Percentiles rank a stretch among this genome's conserved stretches.
Evolutionary conservation across 345 rosid genomes (phyloP).

Genomic region (Salix udensis): DNA sequence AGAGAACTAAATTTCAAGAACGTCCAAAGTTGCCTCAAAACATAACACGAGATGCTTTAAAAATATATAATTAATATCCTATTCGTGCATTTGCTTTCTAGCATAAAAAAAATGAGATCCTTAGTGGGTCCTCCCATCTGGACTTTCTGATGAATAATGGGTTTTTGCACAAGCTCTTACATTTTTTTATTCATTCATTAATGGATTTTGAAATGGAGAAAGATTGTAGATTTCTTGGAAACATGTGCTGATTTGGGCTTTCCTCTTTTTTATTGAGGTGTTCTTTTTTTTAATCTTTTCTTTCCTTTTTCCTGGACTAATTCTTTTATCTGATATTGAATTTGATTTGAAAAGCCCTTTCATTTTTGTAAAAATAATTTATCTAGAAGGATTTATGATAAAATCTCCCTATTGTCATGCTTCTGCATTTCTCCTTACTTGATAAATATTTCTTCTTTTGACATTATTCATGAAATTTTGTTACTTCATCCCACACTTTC

Average conservation of each 20-base stretch:
- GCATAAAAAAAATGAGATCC: background rate
- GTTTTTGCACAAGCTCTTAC: background rate
- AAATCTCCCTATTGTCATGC: background rate
- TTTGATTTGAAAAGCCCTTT: background rate
- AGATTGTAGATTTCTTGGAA: background rate
- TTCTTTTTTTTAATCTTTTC: no score
- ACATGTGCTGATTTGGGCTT: background rate
- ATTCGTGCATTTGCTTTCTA: background rate
- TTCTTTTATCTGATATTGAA: background rate
- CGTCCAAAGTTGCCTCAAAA: background rate
- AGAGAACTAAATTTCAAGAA: background rate
- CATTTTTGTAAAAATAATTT: no score
- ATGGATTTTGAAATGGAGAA: background rate
- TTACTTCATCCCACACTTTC: background rate
- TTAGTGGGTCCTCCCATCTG: background rate
- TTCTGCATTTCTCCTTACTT: background rate
- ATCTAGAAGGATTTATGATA: background rate
- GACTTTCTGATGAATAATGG: no score
- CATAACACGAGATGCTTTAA: background rate
- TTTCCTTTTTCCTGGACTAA: no score
- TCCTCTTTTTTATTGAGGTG: no score
- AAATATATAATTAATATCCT: no score
- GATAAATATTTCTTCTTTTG: background rate
- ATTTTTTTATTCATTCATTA: background rate
- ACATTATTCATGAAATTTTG: background rate